Evolutionary conservation across 2,329 filamentous ascomycete genomes (phyloP), one percentile per base, ranked within the genome.

Genomic region (Ceratocystis variospora): DNA sequence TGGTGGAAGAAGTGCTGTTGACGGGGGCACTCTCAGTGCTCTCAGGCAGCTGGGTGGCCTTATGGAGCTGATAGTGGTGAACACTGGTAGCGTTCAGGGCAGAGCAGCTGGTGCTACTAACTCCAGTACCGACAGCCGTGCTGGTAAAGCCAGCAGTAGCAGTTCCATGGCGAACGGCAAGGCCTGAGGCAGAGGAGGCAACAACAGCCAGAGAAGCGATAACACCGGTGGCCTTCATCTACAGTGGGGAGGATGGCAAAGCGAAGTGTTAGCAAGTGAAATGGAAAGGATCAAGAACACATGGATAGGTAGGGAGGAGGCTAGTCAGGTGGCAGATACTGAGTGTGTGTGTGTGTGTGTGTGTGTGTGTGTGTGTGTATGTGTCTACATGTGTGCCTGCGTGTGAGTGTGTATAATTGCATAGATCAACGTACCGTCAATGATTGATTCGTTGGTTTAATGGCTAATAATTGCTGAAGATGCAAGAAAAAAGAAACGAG

Each of bases 221-320:
- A 48, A 62, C 61, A 25, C 22, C 41, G 41, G 41, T n/a, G 12
- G 31, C 15, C 45, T 62, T 62, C 61, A 62, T 62, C 61, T 62
- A 15, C n/a, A 31, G 61, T 6, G 12, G 41, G 44, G n/a, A 1
- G 41, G 22, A 45, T 2, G 28, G 25, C 3, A 12, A 41, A 46
- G 61, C n/a, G 12, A 5, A 25, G 59, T 22, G 17, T 28, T 44
- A 48, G 61, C 28, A 46, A 3, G 19, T 5, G 19, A 10, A 10
- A 25, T 17, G 1, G 4, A 22, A 10, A 25, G 19, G 28, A 2
- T 8, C 4, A 6, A 31, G 50, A 12, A 12, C 33, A 19, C 6
- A 22, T 33, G 15, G 5, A n/a, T 7, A 22, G 59, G 12, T 8
- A 5, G 50, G 15, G 46, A n/a, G n/a, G 25, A 5, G 22, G 25